Conservation (phyloP, 768 basidiomycete species). For the Epithele typhae region DNA sequence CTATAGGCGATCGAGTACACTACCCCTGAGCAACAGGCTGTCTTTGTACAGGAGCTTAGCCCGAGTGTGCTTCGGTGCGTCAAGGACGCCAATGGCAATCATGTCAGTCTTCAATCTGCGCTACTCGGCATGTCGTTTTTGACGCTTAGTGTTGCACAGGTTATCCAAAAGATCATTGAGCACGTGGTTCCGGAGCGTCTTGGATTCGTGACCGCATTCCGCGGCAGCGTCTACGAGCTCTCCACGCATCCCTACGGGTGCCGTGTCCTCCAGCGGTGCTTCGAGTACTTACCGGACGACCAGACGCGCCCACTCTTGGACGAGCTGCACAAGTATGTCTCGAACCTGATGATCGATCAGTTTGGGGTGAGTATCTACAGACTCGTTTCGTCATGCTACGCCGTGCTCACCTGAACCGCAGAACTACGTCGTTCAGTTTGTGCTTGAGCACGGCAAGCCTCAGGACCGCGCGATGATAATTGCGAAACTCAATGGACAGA, state of each 20-base stretch:
- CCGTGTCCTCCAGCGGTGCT: slow-evolving; percentile 88
- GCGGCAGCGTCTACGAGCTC: slow-evolving; percentile 73
- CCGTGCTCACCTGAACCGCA: slow-evolving; percentile 25
- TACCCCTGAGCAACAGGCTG: slow-evolving; percentile 69
- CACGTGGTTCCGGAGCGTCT: slow-evolving; percentile 73
- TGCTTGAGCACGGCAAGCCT: slow-evolving; percentile 74
- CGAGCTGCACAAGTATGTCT: slow-evolving; percentile 70
- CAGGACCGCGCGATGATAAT: slow-evolving; percentile 68
- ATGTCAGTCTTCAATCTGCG: too few species aligned
- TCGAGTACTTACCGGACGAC: slow-evolving; percentile 75
- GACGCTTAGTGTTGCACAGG: slow-evolving; percentile 36
- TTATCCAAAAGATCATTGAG: slow-evolving; percentile 86
- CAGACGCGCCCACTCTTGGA: slow-evolving; percentile 71
- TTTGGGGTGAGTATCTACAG: slow-evolving; percentile 64
- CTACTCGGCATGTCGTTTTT: not conserved
- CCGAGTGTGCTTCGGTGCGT: slow-evolving; percentile 80
- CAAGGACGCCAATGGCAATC: slow-evolving; percentile 90
- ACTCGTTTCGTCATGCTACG: slow-evolving; percentile 9
- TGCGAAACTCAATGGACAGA: slow-evolving; percentile 66
- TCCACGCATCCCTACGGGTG: slow-evolving; percentile 92
- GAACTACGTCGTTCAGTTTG: slow-evolving; percentile 96
- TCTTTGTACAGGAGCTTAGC: slow-evolving; percentile 76
- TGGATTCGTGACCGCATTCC: slow-evolving; percentile 69
- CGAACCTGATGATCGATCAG: slow-evolving; percentile 81
- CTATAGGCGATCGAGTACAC: slow-evolving; percentile 79